Evolutionary conservation across 768 basidiomycete genomes (phyloP).

Genomic region (Bullera alba): DNA sequence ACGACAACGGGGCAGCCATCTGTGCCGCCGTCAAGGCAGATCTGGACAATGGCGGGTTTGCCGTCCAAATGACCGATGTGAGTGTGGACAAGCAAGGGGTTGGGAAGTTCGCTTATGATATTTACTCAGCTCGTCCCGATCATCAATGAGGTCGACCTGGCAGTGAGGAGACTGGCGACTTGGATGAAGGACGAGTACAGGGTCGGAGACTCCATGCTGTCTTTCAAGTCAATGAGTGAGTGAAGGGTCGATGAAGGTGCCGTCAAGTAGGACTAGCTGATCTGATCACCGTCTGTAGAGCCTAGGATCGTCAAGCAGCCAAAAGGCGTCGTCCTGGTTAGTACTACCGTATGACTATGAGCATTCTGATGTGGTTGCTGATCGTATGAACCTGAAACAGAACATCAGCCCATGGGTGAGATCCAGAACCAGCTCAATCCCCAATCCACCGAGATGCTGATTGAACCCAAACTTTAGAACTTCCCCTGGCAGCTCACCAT

Average conservation of each 20-base stretch:
- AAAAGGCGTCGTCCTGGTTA: slow-evolving; percentile 37
- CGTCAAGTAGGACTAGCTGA: slow-evolving; percentile 1
- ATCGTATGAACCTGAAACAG: slow-evolving; percentile 5
- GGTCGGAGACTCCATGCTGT: slow-evolving; percentile 28
- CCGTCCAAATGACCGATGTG: slow-evolving; percentile 33
- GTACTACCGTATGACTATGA: too few relatives aligned
- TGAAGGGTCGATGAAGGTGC: not conserved
- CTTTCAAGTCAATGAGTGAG: slow-evolving; percentile 39
- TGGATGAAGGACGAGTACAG: slow-evolving; percentile 44
- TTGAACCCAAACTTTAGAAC: slow-evolving; percentile 24
- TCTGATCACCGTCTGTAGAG: slow-evolving; percentile 1
- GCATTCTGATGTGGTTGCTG: too few relatives aligned
- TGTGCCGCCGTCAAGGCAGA: slow-evolving; percentile 31
- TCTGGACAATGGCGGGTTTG: slow-evolving; percentile 33
- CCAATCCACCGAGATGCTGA: not conserved
- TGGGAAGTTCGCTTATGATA: too few relatives aligned
- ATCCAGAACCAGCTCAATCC: not conserved
- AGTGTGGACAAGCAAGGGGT: too few relatives aligned
- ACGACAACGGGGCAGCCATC: slow-evolving; percentile 40
- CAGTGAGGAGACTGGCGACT: slow-evolving; percentile 27
- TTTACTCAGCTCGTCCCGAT: slow-evolving; percentile 22
- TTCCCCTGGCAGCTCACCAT: slow-evolving; percentile 41
- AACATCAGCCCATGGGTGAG: slow-evolving; percentile 43
- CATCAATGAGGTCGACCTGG: slow-evolving; percentile 39
- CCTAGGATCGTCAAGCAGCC: slow-evolving; percentile 43